Conservation (phyloP, 306 rosid species). For the Betula pendula region DNA sequence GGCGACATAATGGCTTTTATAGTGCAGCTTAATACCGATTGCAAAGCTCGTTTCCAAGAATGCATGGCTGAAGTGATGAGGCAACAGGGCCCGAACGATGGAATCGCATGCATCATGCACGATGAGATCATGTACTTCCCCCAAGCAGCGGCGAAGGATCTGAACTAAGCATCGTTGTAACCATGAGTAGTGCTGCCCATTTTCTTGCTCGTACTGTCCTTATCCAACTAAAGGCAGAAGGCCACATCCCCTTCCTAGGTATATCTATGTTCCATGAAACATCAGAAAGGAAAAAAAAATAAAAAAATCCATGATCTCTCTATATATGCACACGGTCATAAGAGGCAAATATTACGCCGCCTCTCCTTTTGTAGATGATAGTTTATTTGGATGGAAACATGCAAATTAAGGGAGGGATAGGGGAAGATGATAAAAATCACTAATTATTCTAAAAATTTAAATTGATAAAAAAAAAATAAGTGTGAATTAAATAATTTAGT, state of each 20-base stretch:
- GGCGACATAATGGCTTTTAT: neutral
- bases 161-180: conserved; percentile 31
- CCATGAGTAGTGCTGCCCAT: conserved; percentile 34
- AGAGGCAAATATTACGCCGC: too few species aligned
- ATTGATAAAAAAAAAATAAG: too few species aligned
- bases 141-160: conserved; percentile 32
- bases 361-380: too few species aligned
- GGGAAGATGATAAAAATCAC: too few species aligned
- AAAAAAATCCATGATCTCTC: too few species aligned
- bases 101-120: conserved; percentile 38
- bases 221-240: conserved; percentile 19
- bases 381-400: too few species aligned
- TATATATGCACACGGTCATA: too few species aligned
- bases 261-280: neutral
- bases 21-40: conserved; percentile 19
- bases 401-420: too few species aligned
- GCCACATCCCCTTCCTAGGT: conserved; percentile 43
- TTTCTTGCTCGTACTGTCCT: conserved; percentile 28
- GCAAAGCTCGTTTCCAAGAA: conserved; percentile 29
- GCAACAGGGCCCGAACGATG: conserved; percentile 11
- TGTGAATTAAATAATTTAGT: too few species aligned
- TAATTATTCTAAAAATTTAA: too few species aligned
- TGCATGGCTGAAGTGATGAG: conserved; percentile 8
- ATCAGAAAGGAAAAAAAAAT: too few species aligned
- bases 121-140: conserved; percentile 35